A percentile compares a stretch with the other conserved stretches of the same genome.
phyloP scores from a whole-genome alignment of 2,329 filamentous ascomycete species.

The Cadophora sp. region DNA sequence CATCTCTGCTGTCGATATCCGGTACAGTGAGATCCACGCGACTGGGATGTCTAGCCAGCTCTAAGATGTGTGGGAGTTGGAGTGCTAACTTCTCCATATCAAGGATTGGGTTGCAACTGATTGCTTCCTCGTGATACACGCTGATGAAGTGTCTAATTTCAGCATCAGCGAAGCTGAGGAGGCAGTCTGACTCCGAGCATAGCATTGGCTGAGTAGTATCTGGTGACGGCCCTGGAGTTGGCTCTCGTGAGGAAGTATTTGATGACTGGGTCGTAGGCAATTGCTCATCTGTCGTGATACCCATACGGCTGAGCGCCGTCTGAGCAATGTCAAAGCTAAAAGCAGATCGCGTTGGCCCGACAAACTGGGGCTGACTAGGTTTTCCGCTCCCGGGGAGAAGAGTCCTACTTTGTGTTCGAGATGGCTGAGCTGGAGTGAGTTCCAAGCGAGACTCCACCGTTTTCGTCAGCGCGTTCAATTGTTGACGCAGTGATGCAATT shows the following conservation, averaged over 20 bases:
- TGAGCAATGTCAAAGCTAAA: constrained; percentile 1
- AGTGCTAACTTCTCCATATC: neutral
- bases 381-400: neutral
- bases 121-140: neutral
- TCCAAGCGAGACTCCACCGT: neutral
- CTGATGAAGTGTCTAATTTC: neutral
- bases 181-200: neutral
- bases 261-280: neutral
- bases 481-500: neutral
- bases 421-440: neutral
- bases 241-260: neutral
- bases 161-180: neutral
- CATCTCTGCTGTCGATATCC: neutral
- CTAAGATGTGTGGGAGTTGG: neutral
- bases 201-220: neutral
- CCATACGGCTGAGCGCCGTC: neutral
- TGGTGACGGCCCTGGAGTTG: neutral
- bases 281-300: neutral
- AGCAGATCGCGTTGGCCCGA: neutral
- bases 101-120: neutral
- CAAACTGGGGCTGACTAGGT: neutral
- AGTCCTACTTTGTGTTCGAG: neutral
- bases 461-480: neutral
- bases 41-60: neutral
- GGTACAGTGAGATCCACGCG: neutral